Evolutionary conservation across 2,329 filamentous ascomycete genomes (phyloP), one percentile per base, ranked within the genome.

Genomic region (Diaporthe vaccinii): DNA sequence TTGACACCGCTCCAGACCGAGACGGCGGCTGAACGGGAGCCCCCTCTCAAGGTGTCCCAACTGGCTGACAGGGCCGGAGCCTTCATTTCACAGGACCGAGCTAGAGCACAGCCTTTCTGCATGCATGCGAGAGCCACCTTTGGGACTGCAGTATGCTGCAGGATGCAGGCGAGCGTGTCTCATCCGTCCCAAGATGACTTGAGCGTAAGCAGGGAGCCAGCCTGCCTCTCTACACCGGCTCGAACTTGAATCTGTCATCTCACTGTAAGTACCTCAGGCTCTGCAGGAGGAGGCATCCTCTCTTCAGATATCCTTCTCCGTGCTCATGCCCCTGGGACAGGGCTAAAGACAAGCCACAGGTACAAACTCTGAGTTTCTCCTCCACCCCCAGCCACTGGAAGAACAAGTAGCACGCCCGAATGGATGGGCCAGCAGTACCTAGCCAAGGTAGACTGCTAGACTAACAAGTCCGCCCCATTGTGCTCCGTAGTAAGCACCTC

Each of bases 81-180:
- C 58, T 62, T 73, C 70, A 73, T 62, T 65, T 65, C 58, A 65
- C 70, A 55, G 41, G 58, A 44, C 58, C 70, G 55, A 65, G 70
- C 70, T 65, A 73, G 58, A 41, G 58, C 58, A 73, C 70, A 62
- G 70, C 58, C 25, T 65, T 65, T 73, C 46, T 55, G 49, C 70
- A 73, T 62, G 58, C 53, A 57, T 59, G 46, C 62, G 72, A 61
- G 41, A 25, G 20, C 41, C 39, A 57, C 49, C 72, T 49, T 49
- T 65, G 39, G 61, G 49, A 58, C 59, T 44, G 51, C 72, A 55
- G 55, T 34, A 8, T 55, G 28, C 12, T 69, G 34, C 25, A 15
- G 22, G n/a, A 44, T 74, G 72, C 67, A n/a, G 55, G 51, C 61
- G 53, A 39, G 44, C 28, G 12, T 69, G 61, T 65, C 61, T 65